These are phyloP conservation scores for Beverwykella pulmonaria DNA, from an alignment of 495 filamentous ascomycete species.

Conservation along the genomic window DNA sequence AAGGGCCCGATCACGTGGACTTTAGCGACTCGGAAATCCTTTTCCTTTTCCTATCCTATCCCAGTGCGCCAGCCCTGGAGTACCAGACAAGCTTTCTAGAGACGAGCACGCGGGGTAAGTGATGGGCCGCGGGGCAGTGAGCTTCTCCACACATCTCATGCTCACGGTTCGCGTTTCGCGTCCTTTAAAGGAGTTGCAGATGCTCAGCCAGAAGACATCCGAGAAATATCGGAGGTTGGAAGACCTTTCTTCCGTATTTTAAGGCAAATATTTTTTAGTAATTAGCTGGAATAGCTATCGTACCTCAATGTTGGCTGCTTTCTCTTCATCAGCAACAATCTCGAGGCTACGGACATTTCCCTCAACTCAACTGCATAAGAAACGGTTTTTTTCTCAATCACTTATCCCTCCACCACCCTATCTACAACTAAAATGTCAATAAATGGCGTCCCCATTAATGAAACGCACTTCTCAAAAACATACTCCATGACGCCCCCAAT, in stretches of 20 bases:
- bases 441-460: slow-evolving; percentile 14
- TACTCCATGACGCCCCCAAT: slow-evolving; percentile 20
- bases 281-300: too few species aligned
- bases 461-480: slow-evolving; percentile 15
- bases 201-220: slow-evolving; percentile 20
- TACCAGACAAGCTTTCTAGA: too few species aligned
- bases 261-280: too few species aligned
- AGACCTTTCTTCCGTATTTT: too few species aligned
- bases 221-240: not conserved
- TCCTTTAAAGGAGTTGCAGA: not conserved
- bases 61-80: too few species aligned
- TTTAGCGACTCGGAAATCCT: too few species aligned
- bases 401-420: not conserved
- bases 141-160: not conserved
- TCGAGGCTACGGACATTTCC: too few species aligned
- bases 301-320: too few species aligned
- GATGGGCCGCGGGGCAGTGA: not conserved
- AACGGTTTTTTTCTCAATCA: not conserved
- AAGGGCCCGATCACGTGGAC: too few species aligned
- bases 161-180: not conserved
- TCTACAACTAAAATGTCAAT: slow-evolving; percentile 21
- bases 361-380: too few species aligned
- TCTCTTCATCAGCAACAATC: slow-evolving; percentile 1
- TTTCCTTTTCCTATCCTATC: too few species aligned
- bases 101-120: not conserved